Evolutionary conservation across 495 filamentous ascomycete genomes (phyloP).

Genomic region (Tricharina praecox): DNA sequence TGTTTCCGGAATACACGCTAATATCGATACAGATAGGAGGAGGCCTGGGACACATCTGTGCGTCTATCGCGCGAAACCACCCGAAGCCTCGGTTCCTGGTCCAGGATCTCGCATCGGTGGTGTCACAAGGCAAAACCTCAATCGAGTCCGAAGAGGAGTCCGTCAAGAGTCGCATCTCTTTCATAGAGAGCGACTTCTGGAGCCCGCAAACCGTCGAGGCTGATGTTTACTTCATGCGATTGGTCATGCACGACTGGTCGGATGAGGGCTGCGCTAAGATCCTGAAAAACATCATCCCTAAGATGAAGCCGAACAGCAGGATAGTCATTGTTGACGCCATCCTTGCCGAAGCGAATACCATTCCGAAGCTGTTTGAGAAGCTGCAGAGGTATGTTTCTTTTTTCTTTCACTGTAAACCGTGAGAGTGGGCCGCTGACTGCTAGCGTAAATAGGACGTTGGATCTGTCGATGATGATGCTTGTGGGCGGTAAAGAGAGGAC

Average conservation of each 20-base stretch:
- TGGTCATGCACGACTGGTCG: conserved; percentile 39
- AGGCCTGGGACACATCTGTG: conserved; percentile 5
- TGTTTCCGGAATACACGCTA: neutral
- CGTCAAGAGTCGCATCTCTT: conserved; percentile 29
- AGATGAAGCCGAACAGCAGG: conserved; percentile 29
- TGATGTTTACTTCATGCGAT: conserved; percentile 39
- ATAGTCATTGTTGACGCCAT: conserved; percentile 35
- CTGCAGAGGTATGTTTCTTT: neutral
- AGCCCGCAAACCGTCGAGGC: conserved; percentile 34
- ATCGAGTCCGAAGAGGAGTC: conserved; percentile 2
- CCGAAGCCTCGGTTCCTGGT: conserved; percentile 24
- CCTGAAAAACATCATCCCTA: conserved; percentile 30
- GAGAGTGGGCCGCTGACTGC: neutral
- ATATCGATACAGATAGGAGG: conserved; percentile 1
- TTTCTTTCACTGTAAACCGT: neutral
- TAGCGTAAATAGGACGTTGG: neutral
- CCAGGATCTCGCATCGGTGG: conserved; percentile 24
- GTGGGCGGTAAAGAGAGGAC: conserved; percentile 28
- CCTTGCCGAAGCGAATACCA: conserved; percentile 23
- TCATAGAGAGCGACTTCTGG: conserved; percentile 36
- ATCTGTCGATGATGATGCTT: conserved; percentile 14
- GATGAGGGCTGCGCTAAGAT: conserved; percentile 32
- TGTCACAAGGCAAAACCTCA: neutral
- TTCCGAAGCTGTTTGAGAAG: conserved; percentile 4
- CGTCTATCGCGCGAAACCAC: conserved; percentile 10